Percentiles rank a stretch among this genome's conserved stretches.
Evolutionary conservation across 352 stramenopile species (phyloP).

Genomic region (Phytophthora meadii): DNA sequence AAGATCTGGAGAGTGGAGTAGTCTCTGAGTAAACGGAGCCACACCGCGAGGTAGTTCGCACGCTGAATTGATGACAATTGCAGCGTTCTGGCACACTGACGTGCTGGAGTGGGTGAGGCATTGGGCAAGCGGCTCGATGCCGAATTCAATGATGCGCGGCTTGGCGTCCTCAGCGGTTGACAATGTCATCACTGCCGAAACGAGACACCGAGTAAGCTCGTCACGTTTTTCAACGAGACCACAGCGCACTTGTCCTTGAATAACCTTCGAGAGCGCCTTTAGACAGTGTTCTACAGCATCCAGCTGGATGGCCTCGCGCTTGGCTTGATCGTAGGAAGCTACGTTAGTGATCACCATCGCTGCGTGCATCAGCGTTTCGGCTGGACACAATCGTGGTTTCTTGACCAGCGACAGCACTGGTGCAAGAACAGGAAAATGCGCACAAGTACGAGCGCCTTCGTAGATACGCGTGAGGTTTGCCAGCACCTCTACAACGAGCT

Average conservation of each 20-base stretch:
- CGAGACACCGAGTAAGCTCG: constrained; percentile 63
- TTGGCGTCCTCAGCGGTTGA: constrained; percentile 76
- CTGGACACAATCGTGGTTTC: constrained; percentile 53
- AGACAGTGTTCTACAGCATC: constrained; percentile 65
- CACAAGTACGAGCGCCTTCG: constrained; percentile 52
- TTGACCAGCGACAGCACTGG: constrained; percentile 67
- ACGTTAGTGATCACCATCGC: constrained; percentile 61
- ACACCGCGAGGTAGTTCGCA: constrained; percentile 63
- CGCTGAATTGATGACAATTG: constrained; percentile 67
- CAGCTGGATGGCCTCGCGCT: constrained; percentile 55
- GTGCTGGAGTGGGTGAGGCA: constrained; percentile 59
- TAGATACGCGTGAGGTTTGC: constrained; percentile 67
- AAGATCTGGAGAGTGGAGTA: constrained; percentile 47
- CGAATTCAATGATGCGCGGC: constrained; percentile 69
- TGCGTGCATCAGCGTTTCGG: constrained; percentile 47
- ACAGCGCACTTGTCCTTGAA: constrained; percentile 51
- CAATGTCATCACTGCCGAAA: constrained; percentile 70
- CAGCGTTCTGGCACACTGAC: constrained; percentile 56
- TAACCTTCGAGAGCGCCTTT: constrained; percentile 54
- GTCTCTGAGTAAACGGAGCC: constrained; percentile 45
- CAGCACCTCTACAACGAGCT: constrained; percentile 47
- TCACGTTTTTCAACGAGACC: constrained; percentile 26
- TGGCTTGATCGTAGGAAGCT: constrained; percentile 61
- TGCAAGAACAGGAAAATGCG: constrained; percentile 51
- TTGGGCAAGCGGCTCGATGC: constrained; percentile 64